Base-by-base conservation (phyloP, 257 asterid genomes). In the Mentha longifolia region DNA sequence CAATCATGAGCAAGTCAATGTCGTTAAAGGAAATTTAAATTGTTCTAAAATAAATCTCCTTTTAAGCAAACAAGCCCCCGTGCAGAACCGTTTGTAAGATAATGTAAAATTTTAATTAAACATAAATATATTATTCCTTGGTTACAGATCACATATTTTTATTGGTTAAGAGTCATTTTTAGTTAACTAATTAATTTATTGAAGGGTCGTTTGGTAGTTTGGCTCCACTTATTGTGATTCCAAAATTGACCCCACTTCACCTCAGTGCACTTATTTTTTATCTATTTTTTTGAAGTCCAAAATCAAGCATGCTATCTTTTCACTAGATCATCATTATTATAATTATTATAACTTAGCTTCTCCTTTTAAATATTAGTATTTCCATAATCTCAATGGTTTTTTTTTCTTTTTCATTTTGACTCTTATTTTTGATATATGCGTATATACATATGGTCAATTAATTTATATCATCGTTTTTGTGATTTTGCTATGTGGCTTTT, bases 1-100 rank as follows among this genome's bases (percentile, higher is more conserved):
- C 77, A 78, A 82, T 82, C 65, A 77, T 80, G 80, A 77, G 81
- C 69, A 80, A 84, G 85, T 79, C 83, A 74, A 82, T 82, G 84
- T 81, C 59, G 74, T 37, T 51, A 60, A 47, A 65, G 54, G 15
- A 64, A 22, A 13, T 6, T 55, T 2, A n/a, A n/a, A 28, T 56
- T 57, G 16, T 57, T 57, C 19, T 52, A 62, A 68, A 37, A 7
- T 47, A 71, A 73, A 70, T 67, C 70, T 51, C 51, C 77, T 78
- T 67, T 35, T 73, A 43, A 70, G 43, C 66, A 42, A 78, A 58
- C 65, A 72, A 56, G 50, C 72, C 73, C 80, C 75, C 81, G 69
- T 68, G 71, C 81, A 72, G 74, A 72, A 71, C 73, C 67, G 31
- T 76, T 52, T 60, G 11, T 46, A 70, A 83, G 85, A 77, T 83